Evolutionary conservation across 306 rosid species (phyloP).

Genomic region (Begonia fuchsioides): DNA sequence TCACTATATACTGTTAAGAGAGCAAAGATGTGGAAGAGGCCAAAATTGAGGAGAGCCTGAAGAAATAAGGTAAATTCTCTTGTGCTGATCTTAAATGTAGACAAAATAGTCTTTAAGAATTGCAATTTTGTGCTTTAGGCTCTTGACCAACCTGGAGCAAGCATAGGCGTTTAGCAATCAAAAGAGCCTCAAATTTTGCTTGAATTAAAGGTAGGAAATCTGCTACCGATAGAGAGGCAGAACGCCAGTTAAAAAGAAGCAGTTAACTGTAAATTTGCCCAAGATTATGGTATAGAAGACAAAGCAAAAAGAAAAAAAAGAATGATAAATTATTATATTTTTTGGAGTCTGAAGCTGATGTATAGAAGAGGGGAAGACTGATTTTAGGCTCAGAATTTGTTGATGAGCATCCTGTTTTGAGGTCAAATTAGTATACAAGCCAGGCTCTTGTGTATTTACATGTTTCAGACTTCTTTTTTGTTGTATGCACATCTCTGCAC

Average conservation of each 20-base stretch:
- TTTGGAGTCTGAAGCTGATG: neutral
- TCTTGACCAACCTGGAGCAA: too few species aligned
- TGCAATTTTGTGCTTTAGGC: neutral
- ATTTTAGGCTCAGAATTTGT: neutral
- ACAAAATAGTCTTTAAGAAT: neutral
- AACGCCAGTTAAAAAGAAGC: neutral
- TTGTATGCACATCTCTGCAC: too few species aligned
- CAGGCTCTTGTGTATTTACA: neutral
- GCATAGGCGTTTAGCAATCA: neutral
- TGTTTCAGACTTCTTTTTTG: too few species aligned
- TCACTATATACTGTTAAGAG: neutral
- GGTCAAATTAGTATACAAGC: too few species aligned
- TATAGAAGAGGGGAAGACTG: neutral
- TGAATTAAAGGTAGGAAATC: neutral
- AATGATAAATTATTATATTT: neutral
- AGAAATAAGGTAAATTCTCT: neutral
- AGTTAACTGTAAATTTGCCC: conserved; percentile 6
- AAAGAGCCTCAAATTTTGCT: neutral
- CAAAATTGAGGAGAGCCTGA: neutral
- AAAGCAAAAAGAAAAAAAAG: neutral
- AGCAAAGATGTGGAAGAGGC: neutral
- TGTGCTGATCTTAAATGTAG: neutral
- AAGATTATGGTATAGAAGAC: conserved; percentile 7
- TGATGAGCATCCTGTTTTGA: neutral
- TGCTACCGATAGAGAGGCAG: neutral